phyloP scores from a whole-genome alignment of 1,139 yeast genomes.

The Chernovozyma aurita region DNA sequence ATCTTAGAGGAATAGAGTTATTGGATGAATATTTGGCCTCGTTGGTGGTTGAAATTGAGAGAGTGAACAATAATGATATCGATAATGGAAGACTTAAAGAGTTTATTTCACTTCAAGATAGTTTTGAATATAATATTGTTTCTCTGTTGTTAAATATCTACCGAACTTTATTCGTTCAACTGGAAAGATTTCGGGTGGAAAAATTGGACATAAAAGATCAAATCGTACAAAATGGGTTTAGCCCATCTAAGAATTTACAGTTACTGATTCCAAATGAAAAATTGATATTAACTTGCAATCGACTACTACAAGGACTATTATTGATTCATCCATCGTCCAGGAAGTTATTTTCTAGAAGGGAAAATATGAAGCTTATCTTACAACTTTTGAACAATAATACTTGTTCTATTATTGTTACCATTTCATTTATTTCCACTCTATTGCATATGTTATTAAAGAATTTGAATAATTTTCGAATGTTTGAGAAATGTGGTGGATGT shows the following conservation, averaged over 20 bases:
- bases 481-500: conserved; percentile 61
- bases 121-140: conserved; percentile 46
- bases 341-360: conserved; percentile 31
- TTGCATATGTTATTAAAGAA: conserved; percentile 60
- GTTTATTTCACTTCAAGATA: conserved; percentile 48
- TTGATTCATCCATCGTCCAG: conserved; percentile 59
- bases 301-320: conserved; percentile 57
- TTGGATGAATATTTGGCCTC: not conserved
- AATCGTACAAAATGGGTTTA: no score
- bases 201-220: not conserved
- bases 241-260: not conserved
- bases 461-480: conserved; percentile 51
- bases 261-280: conserved; percentile 4
- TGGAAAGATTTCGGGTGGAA: no score
- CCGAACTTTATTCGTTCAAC: conserved; percentile 12
- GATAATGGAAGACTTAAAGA: conserved; percentile 12
- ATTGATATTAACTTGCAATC: conserved; percentile 26
- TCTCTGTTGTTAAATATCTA: conserved; percentile 29
- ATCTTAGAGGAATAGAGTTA: conserved; percentile 1
- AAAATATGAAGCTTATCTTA: conserved; percentile 32
- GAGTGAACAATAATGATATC: not conserved
- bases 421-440: conserved; percentile 45
- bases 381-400: conserved; percentile 16
- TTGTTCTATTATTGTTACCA: conserved; percentile 8
- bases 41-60: not conserved